Percentiles rank a stretch among this genome's conserved stretches.
Evolutionary conservation across 1,284 basidiomycete species (phyloP).

Genomic region (Moniliella sp.): DNA sequence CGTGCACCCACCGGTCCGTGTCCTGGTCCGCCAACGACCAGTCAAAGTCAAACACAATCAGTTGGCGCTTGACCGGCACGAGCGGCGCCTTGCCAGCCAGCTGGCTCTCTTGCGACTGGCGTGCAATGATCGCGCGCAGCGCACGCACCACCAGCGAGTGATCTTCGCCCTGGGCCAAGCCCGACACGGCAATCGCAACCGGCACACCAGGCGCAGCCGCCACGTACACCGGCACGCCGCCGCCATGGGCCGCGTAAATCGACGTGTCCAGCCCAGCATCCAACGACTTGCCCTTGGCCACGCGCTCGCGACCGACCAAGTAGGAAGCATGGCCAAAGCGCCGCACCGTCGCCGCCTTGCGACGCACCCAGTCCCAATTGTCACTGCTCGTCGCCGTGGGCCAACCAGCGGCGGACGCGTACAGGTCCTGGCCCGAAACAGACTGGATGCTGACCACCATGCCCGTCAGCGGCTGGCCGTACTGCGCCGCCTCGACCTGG

Average conservation of each 20-base stretch:
- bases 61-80: slow-evolving; percentile 38
- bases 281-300: not conserved
- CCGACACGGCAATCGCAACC: slow-evolving; percentile 8
- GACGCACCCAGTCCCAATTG: slow-evolving; percentile 13
- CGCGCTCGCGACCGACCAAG: slow-evolving; percentile 6
- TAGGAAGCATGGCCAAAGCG: slow-evolving; percentile 7
- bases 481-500: not conserved
- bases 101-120: too few species aligned
- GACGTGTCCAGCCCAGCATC: slow-evolving; percentile 1
- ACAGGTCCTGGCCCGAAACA: slow-evolving; percentile 10
- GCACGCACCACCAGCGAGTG: slow-evolving; percentile 8
- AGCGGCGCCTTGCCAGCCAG: slow-evolving; percentile 8
- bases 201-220: slow-evolving; percentile 3
- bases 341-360: slow-evolving; percentile 12
- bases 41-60: slow-evolving; percentile 90
- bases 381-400: slow-evolving; percentile 6
- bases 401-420: slow-evolving; percentile 8
- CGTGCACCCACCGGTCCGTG: slow-evolving; percentile 84
- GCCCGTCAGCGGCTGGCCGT: slow-evolving; percentile 2
- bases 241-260: slow-evolving; percentile 15
- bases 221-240: slow-evolving; percentile 10
- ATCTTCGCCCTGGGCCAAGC: slow-evolving; percentile 11
- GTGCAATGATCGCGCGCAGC: slow-evolving; percentile 1
- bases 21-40: slow-evolving; percentile 81
- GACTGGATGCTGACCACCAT: slow-evolving; percentile 12